Base-by-base conservation (phyloP, 2,329 filamentous ascomycete species). In the Paraphaeosphaeria sporulosa region DNA sequence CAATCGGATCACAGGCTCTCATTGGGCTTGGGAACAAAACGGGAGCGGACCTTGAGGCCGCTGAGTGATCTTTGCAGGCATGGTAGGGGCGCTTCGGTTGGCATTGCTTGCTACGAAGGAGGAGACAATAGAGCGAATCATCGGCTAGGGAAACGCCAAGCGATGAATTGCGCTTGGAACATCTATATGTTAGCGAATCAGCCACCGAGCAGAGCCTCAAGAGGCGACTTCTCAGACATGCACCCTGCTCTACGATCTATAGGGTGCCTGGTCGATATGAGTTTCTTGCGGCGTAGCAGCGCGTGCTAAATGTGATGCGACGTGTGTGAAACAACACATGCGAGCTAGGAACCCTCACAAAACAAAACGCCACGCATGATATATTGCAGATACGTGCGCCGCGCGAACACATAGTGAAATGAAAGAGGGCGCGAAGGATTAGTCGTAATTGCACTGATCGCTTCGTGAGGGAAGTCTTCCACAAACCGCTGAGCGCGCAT, bases 131-230 rank as follows among this genome's bases (percentile, higher is more conserved):
- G 56, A 40, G 25, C 49, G 27, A 58, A 49, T 59, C 40, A 55
- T 21, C 19, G 32, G 15, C 6, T 1, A 25, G 7, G n/a, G 10
- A 17, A 25, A 25, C 38, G 55, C 55, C 55, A 49, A 57, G 46
- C 8, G 17, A 42, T 57, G 46, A 43, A 42, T 42, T 50, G 46
- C 44, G 46, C 44, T 57, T 50, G 9, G 36, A 42, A 32, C 42
- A 57, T 50, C 46, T 25, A 32, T 23, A n/a, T 10, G 15, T 50
- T 50, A 32, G 34, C 46, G 44, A 57, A 50, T 50, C 34, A 57
- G 53, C 53, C 53, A 40, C 53, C 19, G 23, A 30, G 34, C 53
- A 55, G 51, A 46, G 51, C 51, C 38, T 17, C 51, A 55, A 40
- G 5, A 40, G 32, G 34, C 10, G 49, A 27, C 10, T 30, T 23